These are phyloP conservation scores for Kurtzmaniella quercitrusa DNA, from an alignment of 1,139 yeast species.

Conservation along the genomic window DNA sequence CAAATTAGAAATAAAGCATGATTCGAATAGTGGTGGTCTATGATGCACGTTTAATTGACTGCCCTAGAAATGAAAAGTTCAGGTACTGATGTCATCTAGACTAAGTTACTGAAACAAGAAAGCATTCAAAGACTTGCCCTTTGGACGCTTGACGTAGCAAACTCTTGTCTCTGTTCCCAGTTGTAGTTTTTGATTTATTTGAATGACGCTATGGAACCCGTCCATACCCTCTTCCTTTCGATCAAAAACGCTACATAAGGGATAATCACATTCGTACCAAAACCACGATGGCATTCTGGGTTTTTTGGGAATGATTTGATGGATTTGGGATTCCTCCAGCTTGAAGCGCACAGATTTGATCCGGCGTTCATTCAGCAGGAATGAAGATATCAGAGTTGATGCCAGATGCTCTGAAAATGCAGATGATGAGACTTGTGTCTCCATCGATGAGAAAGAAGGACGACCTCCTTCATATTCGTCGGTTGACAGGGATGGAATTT, in stretches of 20 bases:
- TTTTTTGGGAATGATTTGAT: neutral
- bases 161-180: slow-evolving; percentile 18
- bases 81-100: slow-evolving; percentile 1
- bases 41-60: neutral
- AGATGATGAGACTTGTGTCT: slow-evolving; percentile 12
- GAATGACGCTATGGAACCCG: slow-evolving; percentile 20
- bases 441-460: slow-evolving; percentile 13
- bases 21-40: neutral
- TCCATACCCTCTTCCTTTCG: slow-evolving; percentile 19
- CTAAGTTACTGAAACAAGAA: slow-evolving; percentile 17
- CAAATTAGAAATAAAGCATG: neutral
- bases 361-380: slow-evolving; percentile 5
- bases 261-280: slow-evolving; percentile 33
- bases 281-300: slow-evolving; percentile 25
- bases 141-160: slow-evolving; percentile 25
- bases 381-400: slow-evolving; percentile 11
- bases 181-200: slow-evolving; percentile 21
- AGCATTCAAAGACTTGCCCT: slow-evolving; percentile 26
- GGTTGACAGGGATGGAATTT: neutral
- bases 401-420: slow-evolving; percentile 10
- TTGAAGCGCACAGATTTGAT: slow-evolving; percentile 11
- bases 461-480: slow-evolving; percentile 5
- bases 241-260: slow-evolving; percentile 24
- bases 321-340: slow-evolving; percentile 6
- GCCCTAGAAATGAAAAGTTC: neutral